Base-by-base conservation (phyloP, 2,329 filamentous ascomycete genomes). In the Fusarium cyanostomum region DNA sequence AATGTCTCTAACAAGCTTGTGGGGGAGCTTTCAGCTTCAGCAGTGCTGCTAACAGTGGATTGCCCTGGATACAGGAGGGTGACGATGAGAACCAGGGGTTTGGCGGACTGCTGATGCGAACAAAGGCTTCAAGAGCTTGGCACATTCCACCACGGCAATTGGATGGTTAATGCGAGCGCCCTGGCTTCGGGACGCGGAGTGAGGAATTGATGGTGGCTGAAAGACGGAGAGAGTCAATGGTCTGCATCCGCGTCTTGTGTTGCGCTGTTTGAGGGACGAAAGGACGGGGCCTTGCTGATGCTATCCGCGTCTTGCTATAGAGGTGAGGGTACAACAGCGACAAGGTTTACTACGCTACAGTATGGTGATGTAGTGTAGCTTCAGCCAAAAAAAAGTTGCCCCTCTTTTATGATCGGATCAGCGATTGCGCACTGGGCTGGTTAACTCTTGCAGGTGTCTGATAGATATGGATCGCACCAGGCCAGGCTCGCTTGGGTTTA, bases 141-240 rank as follows among this genome's bases (percentile, higher is more conserved):
- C 64, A 44, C 62, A 68, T 69, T 67, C 66, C 56, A 62, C 59
- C 24, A 30, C 44, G 26, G 34, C 56, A 70, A 70, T 70, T 67
- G 67, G 65, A 54, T 57, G 33, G 15, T 27, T 54, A 52, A 41
- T 49, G 42, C 48, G 41, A n/a, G 33, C 53, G 42, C 51, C 53
- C 55, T 64, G 61, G 37, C 39, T 21, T 38, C 35, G 12, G 21
- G 35, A 38, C 8, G n/a, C 10, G 15, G 15, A 16, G 31, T 43
- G 38, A 52, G 49, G 49, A 52, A 52, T 44, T 52, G 49, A 31
- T 49, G 52, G 62, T 65, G 62, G 62, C 56, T 64, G 61, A 57
- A 46, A 52, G 28, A 62, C 62, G 61, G 61, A 52, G 62, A 49
- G 18, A 35, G 31, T 37, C 26, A 58, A 37, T 48, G 53, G 35